These are phyloP conservation scores for Cerioporus squamosus DNA, from an alignment of 1,284 basidiomycete genomes.

Conservation along the genomic window DNA sequence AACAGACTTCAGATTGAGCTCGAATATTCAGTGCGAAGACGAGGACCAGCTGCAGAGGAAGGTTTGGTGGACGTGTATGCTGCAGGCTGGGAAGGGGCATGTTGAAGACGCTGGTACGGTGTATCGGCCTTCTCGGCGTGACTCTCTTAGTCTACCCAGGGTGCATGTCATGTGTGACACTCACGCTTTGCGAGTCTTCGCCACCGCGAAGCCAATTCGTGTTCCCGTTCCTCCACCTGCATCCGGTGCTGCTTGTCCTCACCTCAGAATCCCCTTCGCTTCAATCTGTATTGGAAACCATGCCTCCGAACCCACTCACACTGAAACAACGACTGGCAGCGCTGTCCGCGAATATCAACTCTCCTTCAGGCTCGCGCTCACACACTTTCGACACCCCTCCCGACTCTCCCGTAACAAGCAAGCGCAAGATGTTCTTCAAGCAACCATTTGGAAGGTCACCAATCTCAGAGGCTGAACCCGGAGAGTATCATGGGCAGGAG, in stretches of 20 bases:
- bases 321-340: constrained; percentile 37
- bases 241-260: background rate
- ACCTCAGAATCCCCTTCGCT: background rate
- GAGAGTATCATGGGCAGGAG: constrained; percentile 38
- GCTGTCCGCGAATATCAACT: constrained; percentile 25
- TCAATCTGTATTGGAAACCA: constrained; percentile 2
- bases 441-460: constrained; percentile 20
- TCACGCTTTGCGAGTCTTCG: too few relatives aligned
- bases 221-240: too few relatives aligned
- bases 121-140: too few relatives aligned
- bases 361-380: constrained; percentile 11
- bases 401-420: constrained; percentile 24
- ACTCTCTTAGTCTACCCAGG: too few relatives aligned
- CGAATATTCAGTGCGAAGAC: too few relatives aligned
- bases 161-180: constrained; percentile 2
- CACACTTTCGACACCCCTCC: constrained; percentile 22
- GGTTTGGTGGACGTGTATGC: too few relatives aligned
- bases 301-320: constrained; percentile 30
- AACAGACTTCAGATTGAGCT: too few relatives aligned
- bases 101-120: too few relatives aligned
- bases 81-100: too few relatives aligned
- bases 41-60: too few relatives aligned
- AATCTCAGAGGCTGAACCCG: constrained; percentile 2
- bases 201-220: constrained; percentile 1
- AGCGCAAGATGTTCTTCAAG: constrained; percentile 30